Evolutionary conservation across 116 monocot genomes (phyloP).

Genomic region (Thalassia testudinum): DNA sequence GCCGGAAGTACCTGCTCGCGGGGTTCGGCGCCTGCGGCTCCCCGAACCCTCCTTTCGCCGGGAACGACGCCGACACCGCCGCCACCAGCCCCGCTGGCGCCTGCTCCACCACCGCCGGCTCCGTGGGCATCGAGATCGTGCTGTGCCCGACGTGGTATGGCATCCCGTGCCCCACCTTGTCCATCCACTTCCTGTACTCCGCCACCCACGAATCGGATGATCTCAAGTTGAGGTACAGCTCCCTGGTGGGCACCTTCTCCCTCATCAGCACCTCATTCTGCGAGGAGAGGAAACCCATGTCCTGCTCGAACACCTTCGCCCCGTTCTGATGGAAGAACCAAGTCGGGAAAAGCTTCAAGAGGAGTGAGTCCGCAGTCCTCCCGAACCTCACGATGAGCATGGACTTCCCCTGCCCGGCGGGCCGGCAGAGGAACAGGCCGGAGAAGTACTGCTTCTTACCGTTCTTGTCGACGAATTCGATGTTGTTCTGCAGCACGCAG

Average conservation of each 20-base stretch:
- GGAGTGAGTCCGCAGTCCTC: slow-evolving; percentile 5
- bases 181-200: slow-evolving; percentile 86
- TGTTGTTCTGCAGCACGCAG: slow-evolving; percentile 49
- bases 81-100: slow-evolving; percentile 46
- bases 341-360: slow-evolving; percentile 23
- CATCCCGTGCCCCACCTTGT: slow-evolving; percentile 65
- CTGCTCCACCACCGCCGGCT: slow-evolving; percentile 51
- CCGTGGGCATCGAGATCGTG: slow-evolving; percentile 28
- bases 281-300: slow-evolving; percentile 73
- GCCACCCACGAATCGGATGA: slow-evolving; percentile 66
- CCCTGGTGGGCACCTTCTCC: slow-evolving; percentile 40
- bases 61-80: slow-evolving; percentile 34
- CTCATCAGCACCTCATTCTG: slow-evolving; percentile 62
- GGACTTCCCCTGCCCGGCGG: slow-evolving; percentile 67
- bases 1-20: slow-evolving; percentile 48
- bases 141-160: slow-evolving; percentile 69
- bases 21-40: slow-evolving; percentile 20
- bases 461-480: slow-evolving; percentile 35
- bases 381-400: slow-evolving; percentile 75
- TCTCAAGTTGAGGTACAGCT: slow-evolving; percentile 49
- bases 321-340: slow-evolving; percentile 75
- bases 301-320: slow-evolving; percentile 59
- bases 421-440: slow-evolving; percentile 53
- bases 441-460: slow-evolving; percentile 42
- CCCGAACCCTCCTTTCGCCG: slow-evolving; percentile 59